A percentile compares a stretch with the other conserved stretches of the same genome.
Evolutionary conservation across 345 rosid species (phyloP).

Genomic region (Sonneratia alba): DNA sequence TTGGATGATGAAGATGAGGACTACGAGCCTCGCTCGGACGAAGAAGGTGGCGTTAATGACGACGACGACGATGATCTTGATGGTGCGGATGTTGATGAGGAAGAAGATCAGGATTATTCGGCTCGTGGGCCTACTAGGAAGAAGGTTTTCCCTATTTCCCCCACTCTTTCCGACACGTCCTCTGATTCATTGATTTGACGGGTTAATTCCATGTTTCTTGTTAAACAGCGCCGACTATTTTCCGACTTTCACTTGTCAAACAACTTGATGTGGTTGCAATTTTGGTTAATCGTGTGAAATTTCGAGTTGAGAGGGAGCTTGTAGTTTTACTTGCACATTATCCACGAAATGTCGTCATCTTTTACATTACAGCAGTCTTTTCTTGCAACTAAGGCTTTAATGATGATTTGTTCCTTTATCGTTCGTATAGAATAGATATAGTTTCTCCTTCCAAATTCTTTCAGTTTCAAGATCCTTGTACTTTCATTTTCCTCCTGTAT

Average conservation of each 20-base stretch:
- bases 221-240: neutral
- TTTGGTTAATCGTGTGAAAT: neutral
- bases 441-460: neutral
- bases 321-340: too few relatives aligned
- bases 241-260: neutral
- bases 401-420: neutral
- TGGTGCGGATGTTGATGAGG: slow-evolving; percentile 11
- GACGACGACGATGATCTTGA: slow-evolving; percentile 4
- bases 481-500: neutral
- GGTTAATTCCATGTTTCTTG: neutral
- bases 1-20: slow-evolving; percentile 55
- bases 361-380: neutral
- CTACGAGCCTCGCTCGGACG: slow-evolving; percentile 38
- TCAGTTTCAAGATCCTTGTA: neutral
- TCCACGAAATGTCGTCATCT: too few relatives aligned
- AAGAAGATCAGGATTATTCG: neutral
- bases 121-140: slow-evolving; percentile 2
- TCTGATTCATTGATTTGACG: neutral
- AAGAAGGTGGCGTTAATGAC: slow-evolving; percentile 15
- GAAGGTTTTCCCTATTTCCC: neutral
- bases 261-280: neutral
- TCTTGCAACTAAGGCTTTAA: neutral
- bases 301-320: too few relatives aligned
- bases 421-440: neutral
- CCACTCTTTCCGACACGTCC: neutral